A percentile compares a stretch with the other conserved stretches of the same genome.
phyloP scores from a whole-genome alignment of 495 filamentous ascomycete genomes.

The Oidiodendron maius region DNA sequence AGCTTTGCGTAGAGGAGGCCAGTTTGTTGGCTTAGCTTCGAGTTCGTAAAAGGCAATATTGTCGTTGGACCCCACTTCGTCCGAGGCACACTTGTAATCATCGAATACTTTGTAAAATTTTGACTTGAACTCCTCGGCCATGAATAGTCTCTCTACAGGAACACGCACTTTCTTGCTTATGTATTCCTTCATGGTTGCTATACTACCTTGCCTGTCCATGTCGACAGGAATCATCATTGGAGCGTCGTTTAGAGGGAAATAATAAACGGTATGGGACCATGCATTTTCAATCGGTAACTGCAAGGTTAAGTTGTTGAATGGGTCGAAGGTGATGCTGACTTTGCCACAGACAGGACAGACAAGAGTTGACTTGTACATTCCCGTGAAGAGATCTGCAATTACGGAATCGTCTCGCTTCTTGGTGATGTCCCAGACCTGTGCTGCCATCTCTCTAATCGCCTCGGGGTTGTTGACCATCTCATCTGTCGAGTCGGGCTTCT shows the following conservation, averaged over 20 bases:
- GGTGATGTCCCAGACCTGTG: constrained; percentile 85
- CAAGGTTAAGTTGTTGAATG: constrained; percentile 89
- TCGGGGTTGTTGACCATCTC: constrained; percentile 83
- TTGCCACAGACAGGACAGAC: constrained; percentile 87
- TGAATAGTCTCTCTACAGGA: constrained; percentile 55
- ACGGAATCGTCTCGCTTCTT: constrained; percentile 91
- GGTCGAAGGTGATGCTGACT: constrained; percentile 97
- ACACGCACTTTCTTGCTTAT: constrained; percentile 62
- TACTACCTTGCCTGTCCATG: constrained; percentile 72
- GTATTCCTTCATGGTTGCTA: constrained; percentile 69
- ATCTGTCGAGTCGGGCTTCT: constrained; percentile 96
- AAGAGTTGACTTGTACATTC: constrained; percentile 96
- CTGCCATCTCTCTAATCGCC: constrained; percentile 74
- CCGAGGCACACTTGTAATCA: constrained; percentile 57
- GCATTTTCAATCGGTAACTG: constrained; percentile 80
- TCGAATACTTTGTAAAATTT: constrained; percentile 82
- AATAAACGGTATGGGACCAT: constrained; percentile 67
- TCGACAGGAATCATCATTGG: constrained; percentile 76
- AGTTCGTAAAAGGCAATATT: constrained; percentile 72
- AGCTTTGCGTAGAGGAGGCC: constrained; percentile 42
- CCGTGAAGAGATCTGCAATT: constrained; percentile 89
- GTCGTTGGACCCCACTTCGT: constrained; percentile 62
- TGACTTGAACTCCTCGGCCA: constrained; percentile 69
- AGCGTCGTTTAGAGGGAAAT: constrained; percentile 57
- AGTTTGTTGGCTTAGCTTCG: constrained; percentile 73